Base-by-base conservation (phyloP, 2,329 filamentous ascomycete genomes). In the Pleurostoma richardsiae region DNA sequence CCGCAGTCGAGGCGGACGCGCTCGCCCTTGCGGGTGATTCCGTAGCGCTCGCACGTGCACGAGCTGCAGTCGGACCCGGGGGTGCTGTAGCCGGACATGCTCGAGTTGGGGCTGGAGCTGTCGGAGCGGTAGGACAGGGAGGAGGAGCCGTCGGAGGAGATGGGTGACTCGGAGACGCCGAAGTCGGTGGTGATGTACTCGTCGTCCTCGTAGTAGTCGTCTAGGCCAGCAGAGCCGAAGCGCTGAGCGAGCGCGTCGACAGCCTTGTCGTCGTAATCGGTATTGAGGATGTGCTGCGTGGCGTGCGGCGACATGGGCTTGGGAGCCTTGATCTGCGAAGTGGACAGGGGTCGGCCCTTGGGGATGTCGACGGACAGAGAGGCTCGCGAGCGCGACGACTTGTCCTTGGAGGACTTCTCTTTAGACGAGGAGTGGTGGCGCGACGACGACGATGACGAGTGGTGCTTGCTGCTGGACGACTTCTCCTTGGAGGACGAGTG, bases 1-100 rank as follows among this genome's bases (percentile, higher is more conserved):
- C 90, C 90, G 64, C 92, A 97, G 80, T 96, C 91, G 67, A 96
- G 83, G 80, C 92, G 94, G 79, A 97, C 87, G 61, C 91, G 85
- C 69, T 95, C 87, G 63, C 91, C 90, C 68, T 86, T 85, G 72
- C 90, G 88, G 54, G 91, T 96, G 76, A 97, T 95, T 59, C 91
- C 92, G 75, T 94, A 96, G 73, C 91, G 88, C 70, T 96, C 90
- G 73, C 92, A 97, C 54, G 86, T 90, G 82, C 94, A 97, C 66
- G 79, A 80, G 61, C 79, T 85, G 71, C 82, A 83, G 61, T 86
- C 87, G 44, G 86, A 90, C 69, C 77, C 78, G 52, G 86, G 86
- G 52, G 84, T 88, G 76, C 88, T 90, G 68, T 89, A 91, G 58
- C 85, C 86, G 46, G 86, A 85, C 56, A 86, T 76, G 50, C 82